Base-by-base conservation (phyloP, 768 basidiomycete species). In the Mycena haematopus region DNA sequence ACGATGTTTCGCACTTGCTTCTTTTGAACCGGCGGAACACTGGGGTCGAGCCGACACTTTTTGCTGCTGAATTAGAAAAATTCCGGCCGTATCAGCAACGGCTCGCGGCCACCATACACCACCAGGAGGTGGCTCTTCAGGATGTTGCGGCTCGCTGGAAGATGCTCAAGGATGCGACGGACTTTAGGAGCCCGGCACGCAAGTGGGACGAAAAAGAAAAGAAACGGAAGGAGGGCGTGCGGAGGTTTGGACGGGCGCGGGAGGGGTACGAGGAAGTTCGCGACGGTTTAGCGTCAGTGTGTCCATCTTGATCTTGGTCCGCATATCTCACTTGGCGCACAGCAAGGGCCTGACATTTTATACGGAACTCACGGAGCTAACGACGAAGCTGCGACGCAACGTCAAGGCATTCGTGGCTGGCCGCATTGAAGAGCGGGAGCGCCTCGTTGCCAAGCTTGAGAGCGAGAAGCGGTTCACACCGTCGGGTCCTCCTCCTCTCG, bases 1-100 rank as follows among this genome's bases (percentile, higher is more conserved):
- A 99, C 76, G 97, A 99, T 67, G 96, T 99, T 27, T 99, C 96
- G 0, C 94, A 96, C 72, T 82, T 97, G 1, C 85, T 99, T 0
- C 84, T 99, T 5, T 84, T 98, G 52, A 96, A 96, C 73, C 87
- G 94, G 33, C 90, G 95, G 25, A 91, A 95, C 66, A 81, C 86
- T 15, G 85, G 85, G 24, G 90, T 91, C 11, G 95, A 98, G 67
- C 90, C 92, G 0, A 84, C 93, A 0, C 80, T 99, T 19, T 99
- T 99, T 68, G 92, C 95, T 0, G 85, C 90, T 10, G 95, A 99
- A 73, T 84, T 99, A 22, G 96, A 98, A 76, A 99, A 99, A 75
- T 99, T 98, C 80, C 83, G 86, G 22, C 93, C 95, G 0, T 95
- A 92, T 70, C 95, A 97, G 70, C 87, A 91, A 44, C 87, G 94